Percentiles rank a stretch among this genome's conserved stretches.
phyloP scores from a whole-genome alignment of 768 basidiomycete species.

The Auriscalpium vulgare region DNA sequence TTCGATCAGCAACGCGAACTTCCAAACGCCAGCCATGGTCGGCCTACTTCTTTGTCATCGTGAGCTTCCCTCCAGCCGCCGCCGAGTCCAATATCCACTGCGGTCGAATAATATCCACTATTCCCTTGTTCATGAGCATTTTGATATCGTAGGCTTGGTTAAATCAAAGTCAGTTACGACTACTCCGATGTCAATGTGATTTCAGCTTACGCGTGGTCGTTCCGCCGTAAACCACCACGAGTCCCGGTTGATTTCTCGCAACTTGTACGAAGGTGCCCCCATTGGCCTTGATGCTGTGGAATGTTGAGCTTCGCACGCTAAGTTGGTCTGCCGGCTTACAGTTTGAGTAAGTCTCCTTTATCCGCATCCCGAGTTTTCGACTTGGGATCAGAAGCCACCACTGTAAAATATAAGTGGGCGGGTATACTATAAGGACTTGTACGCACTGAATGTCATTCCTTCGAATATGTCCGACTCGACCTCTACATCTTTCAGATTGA shows the following conservation, averaged over 20 bases:
- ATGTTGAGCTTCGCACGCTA: neutral
- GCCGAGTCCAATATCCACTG: constrained; percentile 80
- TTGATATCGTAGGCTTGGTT: constrained; percentile 61
- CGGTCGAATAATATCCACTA: constrained; percentile 68
- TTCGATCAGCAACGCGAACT: neutral
- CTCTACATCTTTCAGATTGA: constrained; percentile 50
- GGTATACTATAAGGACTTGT: neutral
- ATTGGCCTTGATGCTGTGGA: constrained; percentile 54
- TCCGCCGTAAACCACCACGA: constrained; percentile 64
- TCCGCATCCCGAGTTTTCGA: constrained; percentile 59
- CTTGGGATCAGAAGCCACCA: constrained; percentile 70
- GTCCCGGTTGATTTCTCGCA: constrained; percentile 41
- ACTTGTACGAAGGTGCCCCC: constrained; percentile 63
- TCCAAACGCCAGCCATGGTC: neutral
- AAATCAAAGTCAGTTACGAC: too few relatives aligned
- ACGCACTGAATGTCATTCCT: constrained; percentile 74
- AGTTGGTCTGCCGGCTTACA: constrained; percentile 33
- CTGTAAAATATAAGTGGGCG: constrained; percentile 27
- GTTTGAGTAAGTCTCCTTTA: constrained; percentile 58
- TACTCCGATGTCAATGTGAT: neutral
- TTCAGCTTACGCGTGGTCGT: constrained; percentile 50
- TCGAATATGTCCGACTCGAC: constrained; percentile 62
- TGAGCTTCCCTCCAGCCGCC: constrained; percentile 42
- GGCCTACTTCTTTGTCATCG: constrained; percentile 59
- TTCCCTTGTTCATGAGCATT: constrained; percentile 60